Percentiles rank a stretch among this genome's conserved stretches.
phyloP scores from a whole-genome alignment of 2,329 filamentous ascomycete genomes.

The Proliferodiscus dingleyae region DNA sequence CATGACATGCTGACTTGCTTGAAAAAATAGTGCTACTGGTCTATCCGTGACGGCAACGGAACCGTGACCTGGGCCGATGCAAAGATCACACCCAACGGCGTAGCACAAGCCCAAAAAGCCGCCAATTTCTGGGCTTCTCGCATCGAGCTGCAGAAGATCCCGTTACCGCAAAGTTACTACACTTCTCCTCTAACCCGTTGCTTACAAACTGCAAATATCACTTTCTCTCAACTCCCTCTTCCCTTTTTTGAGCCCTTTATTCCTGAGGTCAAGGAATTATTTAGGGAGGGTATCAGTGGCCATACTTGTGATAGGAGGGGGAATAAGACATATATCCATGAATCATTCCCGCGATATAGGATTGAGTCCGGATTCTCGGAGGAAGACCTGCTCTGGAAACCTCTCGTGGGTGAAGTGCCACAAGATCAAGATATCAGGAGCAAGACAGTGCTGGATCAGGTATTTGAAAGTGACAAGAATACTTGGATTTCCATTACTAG shows the following conservation, averaged over 20 bases:
- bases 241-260: constrained; percentile 47
- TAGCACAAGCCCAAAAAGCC: constrained; percentile 52
- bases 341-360: constrained; percentile 46
- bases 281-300: constrained; percentile 61
- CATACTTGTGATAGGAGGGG: constrained; percentile 65
- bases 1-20: neutral
- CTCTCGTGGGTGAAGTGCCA: constrained; percentile 37
- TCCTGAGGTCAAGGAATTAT: constrained; percentile 58
- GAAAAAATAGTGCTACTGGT: constrained; percentile 56
- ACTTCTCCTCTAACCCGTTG: constrained; percentile 60
- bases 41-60: constrained; percentile 56
- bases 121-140: constrained; percentile 54
- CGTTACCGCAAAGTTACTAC: constrained; percentile 60
- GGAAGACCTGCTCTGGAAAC: constrained; percentile 44
- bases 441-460: constrained; percentile 49
- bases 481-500: constrained; percentile 57
- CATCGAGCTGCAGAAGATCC: constrained; percentile 49
- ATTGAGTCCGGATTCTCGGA: constrained; percentile 61
- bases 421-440: constrained; percentile 46
- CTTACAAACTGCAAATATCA: constrained; percentile 56
- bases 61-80: constrained; percentile 61
- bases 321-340: constrained; percentile 47
- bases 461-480: constrained; percentile 48
- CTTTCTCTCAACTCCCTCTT: constrained; percentile 51
- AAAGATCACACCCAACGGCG: constrained; percentile 52